phyloP scores from a whole-genome alignment of 176 grass and related monocot species.

The Sorghum bicolor region DNA sequence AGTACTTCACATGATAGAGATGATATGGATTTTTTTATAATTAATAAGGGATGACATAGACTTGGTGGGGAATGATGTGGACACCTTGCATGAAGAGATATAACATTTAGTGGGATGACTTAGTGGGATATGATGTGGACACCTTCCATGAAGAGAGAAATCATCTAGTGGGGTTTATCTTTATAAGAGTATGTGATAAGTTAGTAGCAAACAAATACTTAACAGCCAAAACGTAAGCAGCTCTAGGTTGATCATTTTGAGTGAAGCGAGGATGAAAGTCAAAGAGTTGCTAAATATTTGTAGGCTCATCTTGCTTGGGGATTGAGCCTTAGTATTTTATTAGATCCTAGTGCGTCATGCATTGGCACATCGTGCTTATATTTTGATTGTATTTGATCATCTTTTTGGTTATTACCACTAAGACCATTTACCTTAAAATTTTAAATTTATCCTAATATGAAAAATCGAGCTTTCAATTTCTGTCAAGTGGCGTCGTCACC shows the following conservation, averaged over 20 bases:
- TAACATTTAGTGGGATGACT: too few species aligned
- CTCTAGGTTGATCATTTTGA: background rate
- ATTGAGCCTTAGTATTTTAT: background rate
- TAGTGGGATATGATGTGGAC: too few species aligned
- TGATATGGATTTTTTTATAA: too few species aligned
- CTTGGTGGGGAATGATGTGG: too few species aligned
- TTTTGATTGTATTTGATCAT: background rate
- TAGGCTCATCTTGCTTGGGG: background rate
- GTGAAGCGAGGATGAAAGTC: background rate
- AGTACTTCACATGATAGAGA: too few species aligned
- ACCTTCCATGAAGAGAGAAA: too few species aligned
- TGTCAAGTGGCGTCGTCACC: background rate
- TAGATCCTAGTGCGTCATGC: background rate
- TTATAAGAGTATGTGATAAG: background rate
- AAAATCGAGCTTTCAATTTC: background rate
- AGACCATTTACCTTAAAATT: background rate
- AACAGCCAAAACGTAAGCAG: background rate
- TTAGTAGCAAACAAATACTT: background rate
- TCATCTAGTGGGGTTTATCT: too few species aligned
- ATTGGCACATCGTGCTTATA: background rate
- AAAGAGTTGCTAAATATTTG: background rate
- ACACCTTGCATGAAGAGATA: too few species aligned
- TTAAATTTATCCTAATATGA: conserved; percentile 1
- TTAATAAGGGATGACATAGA: too few species aligned
- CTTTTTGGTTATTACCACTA: background rate